Conservation (phyloP, 2,329 filamentous ascomycete genomes). For the Colletotrichum sojae region DNA sequence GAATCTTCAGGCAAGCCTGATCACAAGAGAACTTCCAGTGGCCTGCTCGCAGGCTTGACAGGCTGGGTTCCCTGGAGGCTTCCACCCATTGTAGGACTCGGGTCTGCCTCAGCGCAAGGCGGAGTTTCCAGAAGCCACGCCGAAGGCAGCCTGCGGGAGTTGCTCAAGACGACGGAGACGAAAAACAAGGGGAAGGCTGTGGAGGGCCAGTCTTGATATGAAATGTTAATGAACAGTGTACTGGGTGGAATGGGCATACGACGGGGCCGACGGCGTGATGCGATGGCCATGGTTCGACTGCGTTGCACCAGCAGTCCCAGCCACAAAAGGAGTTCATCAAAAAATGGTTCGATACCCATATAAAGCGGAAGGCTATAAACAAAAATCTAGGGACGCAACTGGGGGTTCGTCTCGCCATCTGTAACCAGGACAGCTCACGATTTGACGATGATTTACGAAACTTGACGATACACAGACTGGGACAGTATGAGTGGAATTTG, state of each 20-base stretch:
- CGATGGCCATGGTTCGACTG: background rate
- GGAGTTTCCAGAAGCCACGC: constrained; percentile 60
- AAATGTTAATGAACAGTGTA: background rate
- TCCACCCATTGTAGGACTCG: constrained; percentile 44
- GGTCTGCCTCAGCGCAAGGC: constrained; percentile 42
- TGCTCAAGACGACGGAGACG: constrained; percentile 58
- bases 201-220: constrained; percentile 41
- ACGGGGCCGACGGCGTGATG: background rate
- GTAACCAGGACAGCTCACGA: constrained; percentile 33
- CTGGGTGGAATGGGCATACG: constrained; percentile 4
- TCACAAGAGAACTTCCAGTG: constrained; percentile 41
- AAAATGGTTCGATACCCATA: constrained; percentile 29
- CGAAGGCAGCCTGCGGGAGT: constrained; percentile 68
- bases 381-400: constrained; percentile 23
- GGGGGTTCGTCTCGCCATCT: constrained; percentile 10
- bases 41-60: constrained; percentile 56
- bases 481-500: background rate
- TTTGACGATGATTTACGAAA: constrained; percentile 24
- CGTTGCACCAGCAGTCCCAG: background rate
- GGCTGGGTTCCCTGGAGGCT: constrained; percentile 64
- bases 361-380: constrained; percentile 34
- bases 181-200: constrained; percentile 52
- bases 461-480: constrained; percentile 21
- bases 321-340: constrained; percentile 16
- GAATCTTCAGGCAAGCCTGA: constrained; percentile 45